Percentiles rank a stretch among this genome's conserved stretches.
These are phyloP conservation scores for Capsella bursapastoris DNA, from an alignment of 345 rosid genomes.

Conservation along the genomic window DNA sequence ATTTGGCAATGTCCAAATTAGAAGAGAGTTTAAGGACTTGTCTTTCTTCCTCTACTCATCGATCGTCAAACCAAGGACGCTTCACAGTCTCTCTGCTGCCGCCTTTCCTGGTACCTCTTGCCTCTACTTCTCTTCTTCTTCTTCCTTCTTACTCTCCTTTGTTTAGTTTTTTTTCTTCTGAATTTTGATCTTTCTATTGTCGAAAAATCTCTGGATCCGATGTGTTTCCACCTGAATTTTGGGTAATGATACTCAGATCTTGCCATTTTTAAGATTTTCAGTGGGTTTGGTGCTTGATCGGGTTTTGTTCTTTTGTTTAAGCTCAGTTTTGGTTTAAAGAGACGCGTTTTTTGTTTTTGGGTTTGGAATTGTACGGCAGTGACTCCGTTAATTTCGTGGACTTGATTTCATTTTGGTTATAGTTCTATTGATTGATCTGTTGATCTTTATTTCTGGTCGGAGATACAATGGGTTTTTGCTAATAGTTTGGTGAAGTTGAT, in stretches of 20 bases:
- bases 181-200: neutral
- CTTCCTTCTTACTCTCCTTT: neutral
- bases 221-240: constrained; percentile 31
- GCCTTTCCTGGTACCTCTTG: neutral
- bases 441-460: neutral
- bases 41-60: constrained; percentile 37
- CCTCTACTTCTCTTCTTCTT: constrained; percentile 12
- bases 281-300: constrained; percentile 37
- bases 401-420: neutral
- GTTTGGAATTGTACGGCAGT: constrained; percentile 3
- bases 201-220: constrained; percentile 43
- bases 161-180: neutral
- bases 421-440: neutral
- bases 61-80: constrained; percentile 41
- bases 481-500: constrained; percentile 25
- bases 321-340: constrained; percentile 8
- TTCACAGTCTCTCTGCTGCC: constrained; percentile 31
- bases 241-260: constrained; percentile 38
- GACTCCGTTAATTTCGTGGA: neutral
- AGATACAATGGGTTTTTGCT: neutral
- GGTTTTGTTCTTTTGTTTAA: neutral
- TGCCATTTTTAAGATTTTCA: constrained; percentile 9
- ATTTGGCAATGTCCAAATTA: constrained; percentile 22
- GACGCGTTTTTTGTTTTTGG: constrained; percentile 12
- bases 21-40: constrained; percentile 42